Base-by-base conservation (phyloP, 176 grass and related monocot species). In the Carex myosuroides region DNA sequence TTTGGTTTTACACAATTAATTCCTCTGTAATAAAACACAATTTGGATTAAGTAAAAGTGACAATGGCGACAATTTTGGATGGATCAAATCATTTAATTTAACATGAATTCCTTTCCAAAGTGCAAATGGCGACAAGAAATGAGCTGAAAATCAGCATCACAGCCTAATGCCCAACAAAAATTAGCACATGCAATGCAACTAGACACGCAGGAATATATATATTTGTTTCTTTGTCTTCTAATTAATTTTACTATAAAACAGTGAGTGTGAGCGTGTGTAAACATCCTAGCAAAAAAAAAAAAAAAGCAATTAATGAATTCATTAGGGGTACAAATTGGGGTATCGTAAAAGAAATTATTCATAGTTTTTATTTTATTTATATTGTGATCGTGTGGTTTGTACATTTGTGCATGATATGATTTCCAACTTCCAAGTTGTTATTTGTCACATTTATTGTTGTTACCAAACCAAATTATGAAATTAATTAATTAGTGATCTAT, bases 361-460 rank as follows among this genome's bases (percentile, higher is more conserved):
- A 42, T 64, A 67, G 53, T 13, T 64, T 67, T 82, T 82, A 20
- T n/a, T 82, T 61, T 41, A 82, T 82, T 52, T 62, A 41, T 48
- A 48, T 53, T 82, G 58, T 53, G 80, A 82, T 82, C 80, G 21
- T 46, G 80, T 66, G 80, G 80, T 52, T 82, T 67, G 72, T 76
- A 53, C 72, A 55, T 76, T 22, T 29, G 13, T 76, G 37, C 18
- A 83, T 53, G 13, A 68, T 68, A 83, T 48, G 32, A 81, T 81
- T 42, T 63, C 35, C 80, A 68, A 83, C 64, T 42, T 63, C 35
- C 80, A 68, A 83, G 42, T 83, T 83, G 80, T 83, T 50, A 55
- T 26, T 83, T 83, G 61, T 66, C 80, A 46, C 35, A 66, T 17
- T 67, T 52, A 32, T 68, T 66, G 44, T 82, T 62, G 21, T 82